Percentiles rank a stretch among this genome's conserved stretches.
Conservation (phyloP, 768 basidiomycete species). For the Leccinum rimulosum region DNA sequence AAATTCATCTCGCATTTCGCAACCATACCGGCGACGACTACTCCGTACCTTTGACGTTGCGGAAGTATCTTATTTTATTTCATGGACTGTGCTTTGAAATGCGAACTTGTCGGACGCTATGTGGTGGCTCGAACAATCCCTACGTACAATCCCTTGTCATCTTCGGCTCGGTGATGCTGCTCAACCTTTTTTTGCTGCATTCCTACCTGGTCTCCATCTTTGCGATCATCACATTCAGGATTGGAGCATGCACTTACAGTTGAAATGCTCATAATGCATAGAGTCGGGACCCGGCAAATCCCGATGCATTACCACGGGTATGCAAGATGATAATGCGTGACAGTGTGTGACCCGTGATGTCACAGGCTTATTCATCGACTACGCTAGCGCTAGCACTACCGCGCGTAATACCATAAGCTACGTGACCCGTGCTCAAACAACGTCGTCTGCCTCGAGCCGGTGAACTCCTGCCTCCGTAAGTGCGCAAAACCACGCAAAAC, state of each 20-base stretch:
- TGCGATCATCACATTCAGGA: conserved; percentile 40
- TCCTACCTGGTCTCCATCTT: conserved; percentile 7
- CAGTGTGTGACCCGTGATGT: no score
- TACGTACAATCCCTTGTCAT: not conserved
- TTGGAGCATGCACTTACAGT: conserved; percentile 67
- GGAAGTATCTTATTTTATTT: not conserved
- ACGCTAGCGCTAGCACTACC: no score
- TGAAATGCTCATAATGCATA: no score
- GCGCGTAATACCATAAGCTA: no score
- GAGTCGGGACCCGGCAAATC: no score
- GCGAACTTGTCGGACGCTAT: conserved; percentile 5
- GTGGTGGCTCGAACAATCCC: not conserved
- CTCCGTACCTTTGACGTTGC: not conserved
- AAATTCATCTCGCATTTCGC: not conserved
- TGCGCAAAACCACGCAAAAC: no score
- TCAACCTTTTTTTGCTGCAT: conserved; percentile 4
- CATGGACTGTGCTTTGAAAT: conserved; percentile 1
- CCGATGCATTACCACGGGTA: no score
- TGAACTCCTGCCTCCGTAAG: no score
- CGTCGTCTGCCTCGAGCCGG: no score
- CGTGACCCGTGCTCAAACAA: no score
- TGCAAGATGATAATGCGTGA: no score
- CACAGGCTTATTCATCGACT: no score
- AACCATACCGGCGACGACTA: conserved; percentile 1
- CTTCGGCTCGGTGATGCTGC: conserved; percentile 17